Base-by-base conservation (phyloP, 2,329 filamentous ascomycete genomes). In the Knufia petricola region DNA sequence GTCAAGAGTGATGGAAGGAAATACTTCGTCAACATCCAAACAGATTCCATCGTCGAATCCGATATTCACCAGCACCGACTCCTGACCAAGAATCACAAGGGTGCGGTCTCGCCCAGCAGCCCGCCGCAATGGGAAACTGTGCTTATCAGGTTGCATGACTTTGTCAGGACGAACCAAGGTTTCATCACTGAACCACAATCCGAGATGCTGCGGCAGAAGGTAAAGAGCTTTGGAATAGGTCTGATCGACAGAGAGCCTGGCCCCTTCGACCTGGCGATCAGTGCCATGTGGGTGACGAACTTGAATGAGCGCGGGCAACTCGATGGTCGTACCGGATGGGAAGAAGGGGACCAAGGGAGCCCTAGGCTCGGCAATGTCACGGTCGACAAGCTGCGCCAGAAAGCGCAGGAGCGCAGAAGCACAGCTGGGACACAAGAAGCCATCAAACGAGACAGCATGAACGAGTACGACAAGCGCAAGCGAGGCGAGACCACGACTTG, bases 21-120 rank as follows among this genome's bases (percentile, higher is more conserved):
- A 60, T 98, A 96, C 70, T 87, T 95, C 50, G 80, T 98, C 60
- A 98, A 98, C 66, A 72, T 98, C 13, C 92, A 96, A 71, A 95
- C 89, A 2, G 90, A 98, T 63, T 86, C 85, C 1, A 82, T 98
- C 48, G 86, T 95, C 41, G 85, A 87, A 9, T 90, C 88, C n/a
- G 92, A 98, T 64, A 74, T 98, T 54, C 92, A 96, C 66, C 92
- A 98, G 65, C 92, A 98, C 66, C 76, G 92, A 43, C 69, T 98
- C 3, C 94, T 72, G 57, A 71, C 69, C 13, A 64, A 63, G 43
- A 65, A 70, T 42, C 69, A 72, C 54, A 63, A 55, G 34, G 57
- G 56, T 15, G 52, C 57, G n/a, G 49, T 49, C 31, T 50, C 54
- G 31, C 42, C 51, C 12, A 37, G 51, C 24, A 78, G 79, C 7